Base-by-base conservation (phyloP, 495 filamentous ascomycete genomes). In the Parathielavia appendiculata region DNA sequence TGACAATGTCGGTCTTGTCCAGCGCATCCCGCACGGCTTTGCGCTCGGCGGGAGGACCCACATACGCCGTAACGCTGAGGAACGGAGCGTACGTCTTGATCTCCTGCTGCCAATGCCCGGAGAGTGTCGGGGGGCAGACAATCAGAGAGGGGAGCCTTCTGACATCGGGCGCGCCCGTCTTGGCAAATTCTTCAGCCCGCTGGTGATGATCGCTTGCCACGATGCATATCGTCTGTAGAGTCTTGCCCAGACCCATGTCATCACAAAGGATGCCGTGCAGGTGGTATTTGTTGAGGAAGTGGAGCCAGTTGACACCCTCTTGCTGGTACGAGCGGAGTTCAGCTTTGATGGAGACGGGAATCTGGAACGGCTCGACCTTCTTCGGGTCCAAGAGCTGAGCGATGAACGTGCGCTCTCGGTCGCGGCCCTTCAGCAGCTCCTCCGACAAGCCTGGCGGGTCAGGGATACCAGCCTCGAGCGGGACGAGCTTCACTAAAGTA, bases 221-320 rank as follows among this genome's bases (percentile, higher is more conserved):
- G 66, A 98, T 97, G 68, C 95, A 97, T 45, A 98, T 82, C 0
- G 93, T 98, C 71, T 98, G 93, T 20, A 98, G 77, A 1, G 93
- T 98, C 72, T 98, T 98, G 35, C 93, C 93, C 45, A 98, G 88
- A 62, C 93, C 93, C 93, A 98, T 98, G 68, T 98, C 93, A 67
- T 98, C 93, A 69, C 93, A 98, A 54, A 98, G 90, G 74, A 98
- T 96, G 40, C 93, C 93, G 63, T 98, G 93, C 16, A 98, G 83
- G 70, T 97, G 90, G 67, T 96, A 98, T 39, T 90, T 91, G 66
- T 97, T 98, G 63, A 98, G 86, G 78, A 98, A 98, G 50, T 92
- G 84, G 46, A 98, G 86, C 93, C 93, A 98, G 68, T 97, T 98
- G 71, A 98, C 92, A 72, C 93, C 93, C 46, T 98, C 93, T 71